Evolutionary conservation across 441 rosid species (phyloP), one percentile per base, ranked within the genome.

Genomic region (Euphorbia corollata): DNA sequence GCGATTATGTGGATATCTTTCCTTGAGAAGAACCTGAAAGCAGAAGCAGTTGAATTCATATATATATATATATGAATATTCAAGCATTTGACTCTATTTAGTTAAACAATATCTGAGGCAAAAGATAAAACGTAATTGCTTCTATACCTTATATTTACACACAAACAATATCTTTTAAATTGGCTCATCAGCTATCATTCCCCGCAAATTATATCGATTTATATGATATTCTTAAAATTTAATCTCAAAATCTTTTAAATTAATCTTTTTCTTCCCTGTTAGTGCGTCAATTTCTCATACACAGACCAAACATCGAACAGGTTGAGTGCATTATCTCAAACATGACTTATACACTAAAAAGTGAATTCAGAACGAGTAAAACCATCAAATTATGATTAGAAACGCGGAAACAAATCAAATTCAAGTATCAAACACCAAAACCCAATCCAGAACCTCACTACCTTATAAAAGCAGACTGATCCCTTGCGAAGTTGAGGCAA

Each of bases 401-500:
- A 19, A 51, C 19, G 5, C 41, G 13, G 15, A 38, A 64, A 32
- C 5, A 22, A 50, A 59, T 10, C 20, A 10, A 19, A 56, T 13
- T 18, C 16, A 20, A 59, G 22, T 22, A 18, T 24, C 1, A 64
- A 54, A 34, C 27, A 36, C 43, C 56, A 8, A 3, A 63, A 45
- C 13, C 6, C 7, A 58, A 73, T 23, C 7, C n/a, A 20, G 23
- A 6, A 1, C 58, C 45, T 9, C 34, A 7, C 62, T 73, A 92
- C 98, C 96, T 85, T 39, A 92, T 68, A 70, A 90, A 82, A 61
- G 78, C 81, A 61, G 48, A 72, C 19, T 83, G 82, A 71, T 90
- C 91, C 61, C 98, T 83, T 1, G 85, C 84, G 53, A 90, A 92
- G 76, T 81, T 83, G 74, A 90, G 96, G 73, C 88, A 88, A 0